Evolutionary conservation across 495 filamentous ascomycete species (phyloP), one percentile per base, ranked within the genome.

Genomic region (Xylaria sp.): DNA sequence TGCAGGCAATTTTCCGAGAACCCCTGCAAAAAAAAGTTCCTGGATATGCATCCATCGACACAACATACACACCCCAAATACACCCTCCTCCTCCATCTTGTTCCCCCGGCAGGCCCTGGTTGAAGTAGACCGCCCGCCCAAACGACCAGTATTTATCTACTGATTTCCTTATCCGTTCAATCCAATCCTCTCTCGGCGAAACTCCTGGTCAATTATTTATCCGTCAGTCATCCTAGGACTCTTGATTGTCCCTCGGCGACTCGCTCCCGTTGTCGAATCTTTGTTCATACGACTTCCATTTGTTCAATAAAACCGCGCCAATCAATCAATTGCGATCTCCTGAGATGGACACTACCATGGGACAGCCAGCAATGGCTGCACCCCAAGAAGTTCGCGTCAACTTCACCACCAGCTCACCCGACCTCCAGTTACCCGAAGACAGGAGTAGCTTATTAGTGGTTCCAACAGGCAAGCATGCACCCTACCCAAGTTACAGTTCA

Each of bases 401-500:
- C 74, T 89, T 90, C 81, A 85, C 82, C 57, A 90, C 88, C 35
- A 85, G 82, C 41, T 83, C 87, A 46, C 76, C 82, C 43, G 87
- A 89, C 64, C 82, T 90, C 61, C 83, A 88, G 76, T 81, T 90
- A 37, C 83, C 86, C 48, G 86, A 88, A 69, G 80, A 70, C 58
- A 52, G 76, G 69, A 86, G 86, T 74, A 78, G 83, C 29, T 82
- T 86, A 72, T 79, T 88, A 50, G 82, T 87, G 46, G 86, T 88
- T 1, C 86, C 86, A 19, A 82, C 85, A 61, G 77, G 82, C 81
- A 63, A 59, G 81, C 67, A 63, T 55, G 81, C 67, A 31, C 44
- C 55, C 65, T 46, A 78, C 46, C 24, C 15, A 61, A 55, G 11
- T 70, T n/a, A n/a, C n/a, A n/a, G n/a, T n/a, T n/a, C n/a, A n/a